Percentiles rank a stretch among this genome's conserved stretches.
Conservation (phyloP, 805 yeast genomes). For the Candida stauntonica region DNA sequence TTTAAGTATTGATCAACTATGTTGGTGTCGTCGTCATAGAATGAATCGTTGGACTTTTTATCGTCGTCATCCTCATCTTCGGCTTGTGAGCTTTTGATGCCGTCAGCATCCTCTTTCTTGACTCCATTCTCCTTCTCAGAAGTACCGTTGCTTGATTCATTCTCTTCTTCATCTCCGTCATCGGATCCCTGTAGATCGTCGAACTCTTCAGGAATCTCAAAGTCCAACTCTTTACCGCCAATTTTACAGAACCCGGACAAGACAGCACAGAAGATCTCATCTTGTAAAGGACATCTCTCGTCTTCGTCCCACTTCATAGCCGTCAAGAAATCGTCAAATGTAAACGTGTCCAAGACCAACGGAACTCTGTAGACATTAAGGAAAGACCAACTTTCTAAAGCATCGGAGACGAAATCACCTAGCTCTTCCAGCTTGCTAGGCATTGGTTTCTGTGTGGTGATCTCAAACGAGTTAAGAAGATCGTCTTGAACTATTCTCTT, state of each 20-base stretch:
- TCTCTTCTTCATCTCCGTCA: conserved; percentile 26
- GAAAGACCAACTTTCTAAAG: conserved; percentile 72
- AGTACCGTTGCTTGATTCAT: conserved; percentile 8
- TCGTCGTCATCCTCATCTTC: conserved; percentile 22
- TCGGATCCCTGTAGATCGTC: too few species aligned
- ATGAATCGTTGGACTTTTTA: conserved; percentile 5
- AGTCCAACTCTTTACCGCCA: conserved; percentile 34
- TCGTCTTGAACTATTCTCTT: conserved; percentile 23
- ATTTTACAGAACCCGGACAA: conserved; percentile 50
- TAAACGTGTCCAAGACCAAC: conserved; percentile 62
- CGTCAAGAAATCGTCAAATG: conserved; percentile 72
- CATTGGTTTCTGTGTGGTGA: conserved; percentile 16
- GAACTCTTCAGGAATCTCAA: conserved; percentile 27
- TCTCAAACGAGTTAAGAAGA: conserved; percentile 17
- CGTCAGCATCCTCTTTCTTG: conserved; percentile 21
- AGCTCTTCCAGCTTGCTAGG: conserved; percentile 18
- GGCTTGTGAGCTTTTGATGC: conserved; percentile 13
- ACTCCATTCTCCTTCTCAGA: conserved; percentile 3
- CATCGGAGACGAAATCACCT: conserved; percentile 30
- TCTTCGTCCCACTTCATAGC: conserved; percentile 40
- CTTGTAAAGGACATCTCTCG: conserved; percentile 47
- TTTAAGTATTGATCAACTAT: conserved; percentile 40
- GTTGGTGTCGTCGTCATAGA: conserved; percentile 18
- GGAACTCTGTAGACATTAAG: conserved; percentile 65
- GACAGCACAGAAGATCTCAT: conserved; percentile 66